Evolutionary conservation across 306 rosid genomes (phyloP), one percentile per base, ranked within the genome.

Genomic region (Mucuna pruriens): DNA sequence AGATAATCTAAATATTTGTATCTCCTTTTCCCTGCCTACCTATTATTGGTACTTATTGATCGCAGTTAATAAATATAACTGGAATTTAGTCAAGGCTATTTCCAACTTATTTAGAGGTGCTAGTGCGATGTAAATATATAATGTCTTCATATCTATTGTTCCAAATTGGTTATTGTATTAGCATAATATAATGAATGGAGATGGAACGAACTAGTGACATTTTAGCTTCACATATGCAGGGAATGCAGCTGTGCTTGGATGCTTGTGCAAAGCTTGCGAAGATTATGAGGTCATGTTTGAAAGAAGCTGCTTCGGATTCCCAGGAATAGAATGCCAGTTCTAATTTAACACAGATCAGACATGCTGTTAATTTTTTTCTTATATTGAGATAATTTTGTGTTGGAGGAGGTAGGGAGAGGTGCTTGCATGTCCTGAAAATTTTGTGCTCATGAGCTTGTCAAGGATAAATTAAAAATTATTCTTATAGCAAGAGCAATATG

Each of bases 211-310:
- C 80, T 69, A 38, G 2, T 83, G 65, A 71, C 85, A 76, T 61
- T 64, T 9, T 60, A 9, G 61, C 45, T 71, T 45, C 74, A 39
- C 70, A 60, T n/a, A 62, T 76, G 66, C 90, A 95, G 98, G 97
- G 94, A 49, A 91, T 95, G 97, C 94, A 91, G 85, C 87, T 95
- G 9, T 95, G 97, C 78, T 79, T 92, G 63, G 99, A 95, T 84
- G 97, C 99, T 61, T 95, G 97, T 52, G 88, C 89, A 48, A 89
- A 95, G 88, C 97, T 95, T 74, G 92, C 88, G 13, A 82, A 82
- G 88, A 86, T 95, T 77, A 93, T 93, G 97, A 87, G 97, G 83
- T 54, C 90, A 20, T 91, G 95, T 78, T 87, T 95, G 89, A 95
- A 91, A 85, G 94, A 86, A 82, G 76, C 91, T 71, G 89, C 87